Conservation (phyloP, 345 rosid genomes). For the Bretschneidera sinensis region DNA sequence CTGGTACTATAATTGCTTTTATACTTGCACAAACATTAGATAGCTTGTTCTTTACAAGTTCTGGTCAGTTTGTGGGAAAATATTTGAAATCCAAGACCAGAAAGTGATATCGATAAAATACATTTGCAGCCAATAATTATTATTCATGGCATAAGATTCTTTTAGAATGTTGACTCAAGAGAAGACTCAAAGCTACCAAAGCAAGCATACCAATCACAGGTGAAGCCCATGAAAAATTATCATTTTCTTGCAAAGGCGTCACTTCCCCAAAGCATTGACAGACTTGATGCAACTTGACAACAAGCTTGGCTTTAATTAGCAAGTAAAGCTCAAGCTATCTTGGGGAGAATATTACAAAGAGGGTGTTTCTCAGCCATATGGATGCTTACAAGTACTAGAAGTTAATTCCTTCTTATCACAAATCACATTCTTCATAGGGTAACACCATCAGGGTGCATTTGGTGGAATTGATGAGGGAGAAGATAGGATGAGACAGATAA, state of each 20-base stretch:
- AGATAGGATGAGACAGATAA: no score
- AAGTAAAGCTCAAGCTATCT: not conserved
- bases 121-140: no score
- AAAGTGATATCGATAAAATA: no score
- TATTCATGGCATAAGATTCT: no score
- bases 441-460: no score
- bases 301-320: not conserved
- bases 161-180: no score
- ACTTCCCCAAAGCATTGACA: not conserved
- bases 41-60: not conserved
- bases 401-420: not conserved
- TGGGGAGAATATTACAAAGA: not conserved
- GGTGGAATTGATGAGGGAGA: no score
- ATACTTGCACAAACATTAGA: not conserved
- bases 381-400: not conserved
- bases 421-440: not conserved
- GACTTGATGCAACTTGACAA: not conserved
- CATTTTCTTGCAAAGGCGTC: not conserved
- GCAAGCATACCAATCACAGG: not conserved
- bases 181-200: not conserved
- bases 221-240: not conserved
- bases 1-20: no score
- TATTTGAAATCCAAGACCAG: no score
- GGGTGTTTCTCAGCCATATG: not conserved
- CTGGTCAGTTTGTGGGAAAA: not conserved